Percentiles rank a stretch among this genome's conserved stretches.
Evolutionary conservation across 1,139 yeast genomes (phyloP).

Genomic region (Blastobotrys apis): DNA sequence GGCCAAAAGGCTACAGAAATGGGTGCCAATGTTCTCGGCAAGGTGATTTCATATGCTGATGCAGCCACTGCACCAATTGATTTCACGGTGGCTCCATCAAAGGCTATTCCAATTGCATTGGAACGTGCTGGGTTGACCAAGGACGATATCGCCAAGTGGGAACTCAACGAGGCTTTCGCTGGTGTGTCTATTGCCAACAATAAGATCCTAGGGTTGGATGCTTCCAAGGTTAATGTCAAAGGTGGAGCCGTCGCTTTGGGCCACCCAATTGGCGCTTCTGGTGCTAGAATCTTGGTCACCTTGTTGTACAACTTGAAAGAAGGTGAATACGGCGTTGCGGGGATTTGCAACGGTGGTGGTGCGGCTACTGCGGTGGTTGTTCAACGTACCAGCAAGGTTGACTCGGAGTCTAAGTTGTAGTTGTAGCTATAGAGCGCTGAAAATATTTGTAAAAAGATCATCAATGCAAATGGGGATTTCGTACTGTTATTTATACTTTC

Average conservation of each 20-base stretch:
- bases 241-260: constrained; percentile 98
- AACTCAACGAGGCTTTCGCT: constrained; percentile 90
- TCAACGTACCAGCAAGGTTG: constrained; percentile 42
- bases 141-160: constrained; percentile 58
- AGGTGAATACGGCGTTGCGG: constrained; percentile 90
- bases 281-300: constrained; percentile 86
- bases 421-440: neutral
- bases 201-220: constrained; percentile 58
- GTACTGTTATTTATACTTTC: neutral
- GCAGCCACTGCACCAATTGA: constrained; percentile 90
- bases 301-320: constrained; percentile 67
- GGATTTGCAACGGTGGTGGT: constrained; percentile 96
- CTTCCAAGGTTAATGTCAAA: constrained; percentile 72
- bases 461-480: neutral
- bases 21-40: constrained; percentile 64
- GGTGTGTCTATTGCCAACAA: constrained; percentile 89
- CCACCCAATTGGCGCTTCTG: constrained; percentile 93
- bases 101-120: constrained; percentile 86
- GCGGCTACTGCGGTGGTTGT: constrained; percentile 81
- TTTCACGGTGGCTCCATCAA: constrained; percentile 88
- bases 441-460: neutral
- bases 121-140: constrained; percentile 49
- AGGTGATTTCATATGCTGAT: constrained; percentile 86
- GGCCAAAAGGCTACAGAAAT: constrained; percentile 64
- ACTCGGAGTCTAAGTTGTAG: constrained; percentile 13